Conservation (phyloP, 345 rosid species). For the Crucihimalaya himalaica region DNA sequence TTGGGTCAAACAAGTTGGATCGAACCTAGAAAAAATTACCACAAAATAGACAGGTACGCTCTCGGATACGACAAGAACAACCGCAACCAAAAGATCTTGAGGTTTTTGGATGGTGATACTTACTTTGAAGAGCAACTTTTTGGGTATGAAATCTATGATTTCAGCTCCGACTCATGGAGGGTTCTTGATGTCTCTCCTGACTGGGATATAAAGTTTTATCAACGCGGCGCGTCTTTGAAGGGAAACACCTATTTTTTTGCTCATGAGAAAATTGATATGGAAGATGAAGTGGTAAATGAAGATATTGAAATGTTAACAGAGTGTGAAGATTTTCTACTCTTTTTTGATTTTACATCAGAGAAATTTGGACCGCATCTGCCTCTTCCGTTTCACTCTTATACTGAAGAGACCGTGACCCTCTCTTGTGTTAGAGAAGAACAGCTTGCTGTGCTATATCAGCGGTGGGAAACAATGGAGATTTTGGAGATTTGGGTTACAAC, state of each 20-base stretch:
- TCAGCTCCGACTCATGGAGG: too few species aligned
- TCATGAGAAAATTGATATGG: too few species aligned
- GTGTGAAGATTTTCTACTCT: background rate
- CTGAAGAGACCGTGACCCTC: background rate
- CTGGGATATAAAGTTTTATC: background rate
- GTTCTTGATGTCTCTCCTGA: too few species aligned
- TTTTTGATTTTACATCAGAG: background rate
- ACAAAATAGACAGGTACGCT: background rate
- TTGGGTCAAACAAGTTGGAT: background rate
- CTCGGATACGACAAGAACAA: background rate
- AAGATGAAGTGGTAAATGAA: too few species aligned
- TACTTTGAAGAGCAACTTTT: too few species aligned
- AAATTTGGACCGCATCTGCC: background rate
- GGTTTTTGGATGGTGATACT: background rate
- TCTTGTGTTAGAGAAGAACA: background rate
- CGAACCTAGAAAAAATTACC: background rate
- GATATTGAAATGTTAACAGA: too few species aligned
- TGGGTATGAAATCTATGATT: too few species aligned
- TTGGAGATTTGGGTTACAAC: background rate
- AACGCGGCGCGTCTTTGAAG: background rate
- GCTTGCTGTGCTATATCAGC: background rate
- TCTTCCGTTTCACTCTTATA: background rate
- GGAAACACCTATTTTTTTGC: background rate
- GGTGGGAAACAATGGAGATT: background rate
- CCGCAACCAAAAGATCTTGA: background rate